Evolutionary conservation across 2,329 filamentous ascomycete species (phyloP), one percentile per base, ranked within the genome.

Genomic region (Dichotomopilus funicola): DNA sequence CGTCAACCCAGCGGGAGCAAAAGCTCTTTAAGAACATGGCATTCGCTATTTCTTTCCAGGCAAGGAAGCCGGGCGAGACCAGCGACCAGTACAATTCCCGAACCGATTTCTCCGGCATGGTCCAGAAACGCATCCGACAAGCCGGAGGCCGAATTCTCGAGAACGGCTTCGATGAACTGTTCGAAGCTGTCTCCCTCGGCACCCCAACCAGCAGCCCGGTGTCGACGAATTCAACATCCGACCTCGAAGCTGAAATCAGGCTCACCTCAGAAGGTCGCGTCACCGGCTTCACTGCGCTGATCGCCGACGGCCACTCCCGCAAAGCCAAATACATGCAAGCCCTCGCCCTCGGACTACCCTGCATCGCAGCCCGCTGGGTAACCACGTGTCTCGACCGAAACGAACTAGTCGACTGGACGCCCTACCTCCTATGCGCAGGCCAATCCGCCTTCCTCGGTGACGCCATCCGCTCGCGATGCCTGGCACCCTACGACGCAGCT

Each of bases 261-360:
- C 75, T 95, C 0, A 82, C 74, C 1, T 61, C 74, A 9, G 69
- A 74, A 27, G 79, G 80, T 27, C 65, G 73, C 38, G 72, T 78
- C 1, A 74, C 85, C 1, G 86, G 89, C 0, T 97, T 99, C 66
- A 84, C 88, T 0, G 91, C 90, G 4, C 74, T 97, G 11, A 88
- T 99, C 57, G 87, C 91, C 0, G 89, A 97, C 65, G 81, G 83
- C 4, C 88, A 96, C 68, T 94, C 88, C 6, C 84, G 92, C 47
- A 91, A 90, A 60, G 82, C 85, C 49, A 99, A 97, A 68, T 96
- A 94, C 69, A 88, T 97, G 78, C 91, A 97, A 72, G 94, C 94
- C 0, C 80, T 99, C 2, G 91, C 94, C 0, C 80, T 99, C 0
- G 90, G 89, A 0, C 72, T 99, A 0, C 94, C 94, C 0, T 96